phyloP scores from a whole-genome alignment of 305 asterid species.

The Rubia balearica region DNA sequence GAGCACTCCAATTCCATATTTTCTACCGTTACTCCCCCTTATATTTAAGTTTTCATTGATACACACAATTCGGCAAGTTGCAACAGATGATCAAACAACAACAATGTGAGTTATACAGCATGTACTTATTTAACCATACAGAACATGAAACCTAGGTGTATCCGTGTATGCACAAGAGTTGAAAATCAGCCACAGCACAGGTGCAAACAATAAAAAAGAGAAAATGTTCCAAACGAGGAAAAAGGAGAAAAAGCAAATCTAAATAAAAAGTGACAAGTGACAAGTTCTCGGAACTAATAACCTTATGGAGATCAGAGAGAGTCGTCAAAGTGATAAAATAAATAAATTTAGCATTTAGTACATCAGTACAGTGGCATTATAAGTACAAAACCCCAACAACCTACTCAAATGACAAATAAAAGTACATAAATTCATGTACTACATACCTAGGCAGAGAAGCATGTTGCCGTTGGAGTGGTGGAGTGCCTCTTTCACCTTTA shows the following conservation, averaged over 20 bases:
- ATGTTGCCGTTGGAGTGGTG: conserved; percentile 70
- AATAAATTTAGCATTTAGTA: background rate
- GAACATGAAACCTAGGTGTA: background rate
- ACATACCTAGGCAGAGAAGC: conserved; percentile 86
- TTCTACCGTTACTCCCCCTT: too few relatives aligned
- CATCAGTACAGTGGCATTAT: background rate
- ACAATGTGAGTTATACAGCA: background rate
- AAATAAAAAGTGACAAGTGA: background rate
- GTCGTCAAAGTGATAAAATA: background rate
- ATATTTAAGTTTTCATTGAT: background rate
- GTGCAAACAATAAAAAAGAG: background rate
- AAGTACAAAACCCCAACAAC: background rate
- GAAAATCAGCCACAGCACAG: background rate
- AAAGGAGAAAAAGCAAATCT: background rate
- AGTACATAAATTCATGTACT: background rate
- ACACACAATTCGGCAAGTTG: background rate
- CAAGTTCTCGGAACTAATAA: background rate
- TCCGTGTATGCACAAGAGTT: background rate
- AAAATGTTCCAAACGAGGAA: background rate
- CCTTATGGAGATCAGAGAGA: background rate
- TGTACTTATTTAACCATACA: background rate
- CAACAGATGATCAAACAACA: background rate
- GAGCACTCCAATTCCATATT: background rate
- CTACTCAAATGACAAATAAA: background rate
- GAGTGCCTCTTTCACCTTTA: conserved; percentile 73